A percentile compares a stretch with the other conserved stretches of the same genome.
Evolutionary conservation across 2,329 filamentous ascomycete genomes (phyloP).

Genomic region (Paecilomyces variotii): DNA sequence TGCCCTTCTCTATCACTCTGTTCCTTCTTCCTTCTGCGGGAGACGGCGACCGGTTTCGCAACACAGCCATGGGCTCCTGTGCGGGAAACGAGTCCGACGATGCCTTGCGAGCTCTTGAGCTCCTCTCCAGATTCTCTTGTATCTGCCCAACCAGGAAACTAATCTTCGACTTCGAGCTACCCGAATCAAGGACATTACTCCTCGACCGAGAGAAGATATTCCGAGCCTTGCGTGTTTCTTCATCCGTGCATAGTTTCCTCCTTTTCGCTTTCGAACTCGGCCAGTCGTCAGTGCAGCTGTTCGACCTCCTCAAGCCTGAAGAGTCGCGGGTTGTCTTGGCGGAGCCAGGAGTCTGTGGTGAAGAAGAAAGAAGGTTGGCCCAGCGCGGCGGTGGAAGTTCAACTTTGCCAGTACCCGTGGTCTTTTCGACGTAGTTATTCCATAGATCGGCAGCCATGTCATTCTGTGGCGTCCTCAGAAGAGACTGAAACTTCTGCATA

Average conservation of each 20-base stretch:
- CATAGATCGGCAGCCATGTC: constrained; percentile 69
- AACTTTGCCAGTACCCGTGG: constrained; percentile 35
- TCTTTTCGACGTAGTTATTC: constrained; percentile 61
- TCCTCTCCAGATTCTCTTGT: constrained; percentile 40
- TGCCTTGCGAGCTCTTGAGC: constrained; percentile 14
- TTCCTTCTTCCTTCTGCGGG: constrained; percentile 16
- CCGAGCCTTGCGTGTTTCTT: constrained; percentile 39
- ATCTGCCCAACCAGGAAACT: constrained; percentile 60
- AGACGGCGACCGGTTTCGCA: constrained; percentile 23
- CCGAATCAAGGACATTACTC: constrained; percentile 31
- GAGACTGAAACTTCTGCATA: constrained; percentile 49
- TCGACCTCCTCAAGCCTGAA: constrained; percentile 52
- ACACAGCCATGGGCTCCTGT: constrained; percentile 24
- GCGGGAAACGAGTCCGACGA: constrained; percentile 38
- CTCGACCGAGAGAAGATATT: constrained; percentile 34
- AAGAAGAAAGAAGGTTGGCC: constrained; percentile 60
- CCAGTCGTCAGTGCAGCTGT: constrained; percentile 63
- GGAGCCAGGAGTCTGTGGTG: constrained; percentile 56
- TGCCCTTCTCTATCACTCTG: constrained; percentile 1
- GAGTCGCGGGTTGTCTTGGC: constrained; percentile 34
- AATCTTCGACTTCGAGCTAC: constrained; percentile 36
- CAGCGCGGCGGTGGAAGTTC: constrained; percentile 50
- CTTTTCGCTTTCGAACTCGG: constrained; percentile 56
- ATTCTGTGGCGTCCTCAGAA: constrained; percentile 58
- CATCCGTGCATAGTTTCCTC: constrained; percentile 47